phyloP scores from a whole-genome alignment of 495 filamentous ascomycete species.

The Trichoderma erinaceum region DNA sequence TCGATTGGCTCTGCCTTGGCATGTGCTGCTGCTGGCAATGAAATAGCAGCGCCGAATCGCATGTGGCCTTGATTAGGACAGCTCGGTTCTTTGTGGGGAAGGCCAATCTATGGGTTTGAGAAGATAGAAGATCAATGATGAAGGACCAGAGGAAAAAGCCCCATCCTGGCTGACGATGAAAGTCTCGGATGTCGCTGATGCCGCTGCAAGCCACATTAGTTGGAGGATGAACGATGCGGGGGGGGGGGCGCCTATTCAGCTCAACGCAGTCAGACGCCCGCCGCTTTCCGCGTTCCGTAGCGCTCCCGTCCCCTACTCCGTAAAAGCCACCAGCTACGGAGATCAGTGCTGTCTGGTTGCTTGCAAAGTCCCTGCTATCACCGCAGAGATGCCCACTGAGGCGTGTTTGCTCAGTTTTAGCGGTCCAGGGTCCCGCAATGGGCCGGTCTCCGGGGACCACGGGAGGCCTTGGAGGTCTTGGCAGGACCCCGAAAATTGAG shows the following conservation, averaged over 20 bases:
- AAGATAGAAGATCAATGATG: too few relatives aligned
- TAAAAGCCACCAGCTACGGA: too few relatives aligned
- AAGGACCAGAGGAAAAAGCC: too few relatives aligned
- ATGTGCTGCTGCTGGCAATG: too few relatives aligned
- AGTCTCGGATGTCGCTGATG: conserved; percentile 1
- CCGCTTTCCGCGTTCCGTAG: not conserved
- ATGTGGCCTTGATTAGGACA: not conserved
- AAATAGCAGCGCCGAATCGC: not conserved
- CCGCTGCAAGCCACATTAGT: not conserved
- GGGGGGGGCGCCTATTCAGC: not conserved
- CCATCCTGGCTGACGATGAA: not conserved
- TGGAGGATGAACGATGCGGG: not conserved
- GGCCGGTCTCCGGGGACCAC: not conserved
- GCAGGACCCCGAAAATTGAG: not conserved
- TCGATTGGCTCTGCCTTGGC: too few relatives aligned
- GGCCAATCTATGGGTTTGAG: too few relatives aligned
- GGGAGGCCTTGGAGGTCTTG: not conserved
- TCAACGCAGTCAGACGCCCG: not conserved
- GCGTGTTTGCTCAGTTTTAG: too few relatives aligned
- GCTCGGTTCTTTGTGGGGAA: not conserved
- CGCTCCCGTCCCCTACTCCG: not conserved
- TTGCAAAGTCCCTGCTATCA: too few relatives aligned
- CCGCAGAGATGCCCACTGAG: too few relatives aligned
- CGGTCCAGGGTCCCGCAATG: not conserved
- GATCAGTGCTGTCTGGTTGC: too few relatives aligned